Conservation (phyloP, 139 green algal species). For the Eudorina sp. region DNA sequence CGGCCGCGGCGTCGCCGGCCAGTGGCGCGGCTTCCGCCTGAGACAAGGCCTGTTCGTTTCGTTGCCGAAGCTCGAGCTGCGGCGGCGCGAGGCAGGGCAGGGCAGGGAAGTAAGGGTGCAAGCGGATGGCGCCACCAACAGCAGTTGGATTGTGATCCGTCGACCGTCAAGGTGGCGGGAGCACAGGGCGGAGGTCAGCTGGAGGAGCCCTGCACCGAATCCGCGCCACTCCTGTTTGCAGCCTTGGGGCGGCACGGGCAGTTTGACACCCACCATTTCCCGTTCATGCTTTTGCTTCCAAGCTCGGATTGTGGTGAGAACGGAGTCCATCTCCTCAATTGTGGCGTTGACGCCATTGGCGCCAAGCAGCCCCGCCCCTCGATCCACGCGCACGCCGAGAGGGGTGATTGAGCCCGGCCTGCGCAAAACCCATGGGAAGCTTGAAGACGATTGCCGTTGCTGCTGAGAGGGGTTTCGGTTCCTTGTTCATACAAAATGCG, state of each 20-base stretch:
- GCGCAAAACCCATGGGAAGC: neutral
- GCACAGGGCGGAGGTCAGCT: no score
- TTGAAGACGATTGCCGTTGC: neutral
- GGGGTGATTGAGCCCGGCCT: conserved; percentile 45
- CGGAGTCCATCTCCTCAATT: conserved; percentile 31
- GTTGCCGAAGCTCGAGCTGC: conserved; percentile 34
- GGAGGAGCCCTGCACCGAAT: no score
- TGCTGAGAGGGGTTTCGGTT: no score
- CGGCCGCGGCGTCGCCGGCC: no score
- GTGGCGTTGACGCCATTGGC: neutral
- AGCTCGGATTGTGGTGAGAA: conserved; percentile 19
- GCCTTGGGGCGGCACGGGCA: no score
- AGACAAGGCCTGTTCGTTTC: neutral
- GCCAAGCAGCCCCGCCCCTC: neutral
- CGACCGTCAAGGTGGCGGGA: no score
- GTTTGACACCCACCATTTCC: conserved; percentile 28
- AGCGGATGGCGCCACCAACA: neutral
- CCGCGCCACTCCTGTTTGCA: no score
- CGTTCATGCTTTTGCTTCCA: conserved; percentile 52
- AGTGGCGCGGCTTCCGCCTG: neutral
- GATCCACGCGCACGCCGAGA: conserved; percentile 39
- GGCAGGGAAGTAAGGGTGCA: neutral
- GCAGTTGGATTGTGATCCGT: no score
- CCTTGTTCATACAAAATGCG: no score
- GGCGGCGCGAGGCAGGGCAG: neutral